phyloP scores from a whole-genome alignment of 768 basidiomycete genomes.

The Termitomyces sp. region DNA sequence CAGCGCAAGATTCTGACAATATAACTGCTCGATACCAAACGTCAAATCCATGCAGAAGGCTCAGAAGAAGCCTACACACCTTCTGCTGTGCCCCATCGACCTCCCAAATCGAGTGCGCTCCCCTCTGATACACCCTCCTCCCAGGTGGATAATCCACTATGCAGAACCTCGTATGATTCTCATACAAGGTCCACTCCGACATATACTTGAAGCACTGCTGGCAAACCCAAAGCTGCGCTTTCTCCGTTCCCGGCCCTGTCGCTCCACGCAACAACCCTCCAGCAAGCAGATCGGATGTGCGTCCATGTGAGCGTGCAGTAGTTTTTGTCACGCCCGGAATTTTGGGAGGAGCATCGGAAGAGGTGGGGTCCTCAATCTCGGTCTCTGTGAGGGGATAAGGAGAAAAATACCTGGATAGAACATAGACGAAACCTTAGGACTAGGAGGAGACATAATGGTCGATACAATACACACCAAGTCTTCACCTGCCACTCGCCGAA shows the following conservation, averaged over 20 bases:
- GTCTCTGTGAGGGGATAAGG: slow-evolving; percentile 79
- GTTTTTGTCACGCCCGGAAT: slow-evolving; percentile 46
- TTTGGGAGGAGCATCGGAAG: slow-evolving; percentile 23
- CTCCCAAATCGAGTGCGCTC: slow-evolving; percentile 90
- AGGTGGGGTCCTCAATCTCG: slow-evolving; percentile 47
- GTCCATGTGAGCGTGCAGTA: slow-evolving; percentile 55
- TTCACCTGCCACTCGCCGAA: slow-evolving; percentile 85
- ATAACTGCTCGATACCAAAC: slow-evolving; percentile 50
- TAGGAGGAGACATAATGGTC: neutral
- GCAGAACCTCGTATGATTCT: slow-evolving; percentile 65
- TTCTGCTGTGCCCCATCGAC: slow-evolving; percentile 87
- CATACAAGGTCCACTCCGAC: slow-evolving; percentile 67
- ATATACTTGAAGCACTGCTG: slow-evolving; percentile 98
- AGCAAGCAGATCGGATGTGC: slow-evolving; percentile 68
- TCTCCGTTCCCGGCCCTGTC: slow-evolving; percentile 31
- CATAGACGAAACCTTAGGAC: neutral
- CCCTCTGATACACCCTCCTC: slow-evolving; percentile 82
- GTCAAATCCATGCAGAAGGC: neutral
- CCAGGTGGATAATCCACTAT: slow-evolving; percentile 74
- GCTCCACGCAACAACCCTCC: slow-evolving; percentile 46
- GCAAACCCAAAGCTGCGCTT: slow-evolving; percentile 72
- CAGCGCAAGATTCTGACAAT: slow-evolving; percentile 92
- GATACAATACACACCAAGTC: slow-evolving; percentile 59
- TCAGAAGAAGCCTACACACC: slow-evolving; percentile 33
- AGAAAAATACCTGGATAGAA: slow-evolving; percentile 74